Evolutionary conservation across 2,329 filamentous ascomycete genomes (phyloP).

Genomic region (Chalaropsis thielavioides): DNA sequence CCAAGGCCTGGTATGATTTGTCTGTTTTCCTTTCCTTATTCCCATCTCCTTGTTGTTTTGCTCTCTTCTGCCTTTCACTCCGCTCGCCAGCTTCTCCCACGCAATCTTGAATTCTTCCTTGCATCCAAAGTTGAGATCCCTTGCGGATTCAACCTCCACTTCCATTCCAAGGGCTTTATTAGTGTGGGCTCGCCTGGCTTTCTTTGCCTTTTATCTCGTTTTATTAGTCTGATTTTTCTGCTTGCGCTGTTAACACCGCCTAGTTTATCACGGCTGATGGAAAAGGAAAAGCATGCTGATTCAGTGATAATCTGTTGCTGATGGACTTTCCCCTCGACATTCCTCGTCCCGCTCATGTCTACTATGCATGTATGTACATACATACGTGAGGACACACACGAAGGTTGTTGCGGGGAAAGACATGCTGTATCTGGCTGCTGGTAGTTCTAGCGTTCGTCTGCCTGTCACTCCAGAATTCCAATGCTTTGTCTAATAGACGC

Average conservation of each 20-base stretch:
- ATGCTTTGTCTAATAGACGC: neutral
- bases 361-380: neutral
- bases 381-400: neutral
- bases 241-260: neutral
- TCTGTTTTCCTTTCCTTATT: neutral
- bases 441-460: neutral
- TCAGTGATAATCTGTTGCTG: neutral
- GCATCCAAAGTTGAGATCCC: neutral
- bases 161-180: neutral
- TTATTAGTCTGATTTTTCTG: neutral
- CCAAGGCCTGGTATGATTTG: neutral
- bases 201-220: neutral
- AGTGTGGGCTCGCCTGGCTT: neutral
- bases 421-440: neutral
- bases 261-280: neutral
- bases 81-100: neutral
- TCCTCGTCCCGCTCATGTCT: neutral
- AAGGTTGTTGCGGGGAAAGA: neutral
- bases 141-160: slow-evolving; percentile 2
- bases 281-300: slow-evolving; percentile 1
- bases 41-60: neutral
- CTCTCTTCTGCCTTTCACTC: neutral
- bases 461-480: neutral
- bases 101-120: slow-evolving; percentile 1
- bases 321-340: neutral